These are phyloP conservation scores for Cyberlindnera xishuangbannaensis DNA, from an alignment of 805 yeast species.

Conservation along the genomic window DNA sequence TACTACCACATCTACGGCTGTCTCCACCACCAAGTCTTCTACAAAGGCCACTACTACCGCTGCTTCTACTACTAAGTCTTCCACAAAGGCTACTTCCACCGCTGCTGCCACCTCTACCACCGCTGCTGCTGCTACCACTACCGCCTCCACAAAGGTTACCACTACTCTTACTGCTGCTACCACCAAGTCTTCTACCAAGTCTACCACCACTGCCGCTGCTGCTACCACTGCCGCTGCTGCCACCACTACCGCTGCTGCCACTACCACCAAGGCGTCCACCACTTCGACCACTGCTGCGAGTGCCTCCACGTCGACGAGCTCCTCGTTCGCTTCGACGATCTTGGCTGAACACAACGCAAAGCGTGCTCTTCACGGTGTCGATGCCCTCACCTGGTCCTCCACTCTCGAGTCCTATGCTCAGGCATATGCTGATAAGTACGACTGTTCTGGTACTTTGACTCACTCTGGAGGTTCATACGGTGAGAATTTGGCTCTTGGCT, in stretches of 20 bases:
- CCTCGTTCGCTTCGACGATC: slow-evolving; percentile 34
- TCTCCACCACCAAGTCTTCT: slow-evolving; percentile 14
- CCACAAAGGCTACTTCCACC: slow-evolving; percentile 5
- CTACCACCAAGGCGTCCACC: slow-evolving; percentile 21
- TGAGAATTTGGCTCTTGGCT: slow-evolving; percentile 78
- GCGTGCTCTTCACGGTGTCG: slow-evolving; percentile 43
- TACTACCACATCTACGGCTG: no score
- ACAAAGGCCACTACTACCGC: slow-evolving; percentile 12
- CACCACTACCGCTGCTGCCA: slow-evolving; percentile 12
- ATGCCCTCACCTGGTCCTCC: slow-evolving; percentile 44
- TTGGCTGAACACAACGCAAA: slow-evolving; percentile 45
- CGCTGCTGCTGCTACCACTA: slow-evolving; percentile 5
- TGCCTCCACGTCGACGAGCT: slow-evolving; percentile 19
- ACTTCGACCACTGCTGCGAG: slow-evolving; percentile 16
- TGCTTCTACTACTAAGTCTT: slow-evolving; percentile 12
- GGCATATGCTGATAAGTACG: slow-evolving; percentile 45
- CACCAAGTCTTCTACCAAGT: slow-evolving; percentile 14
- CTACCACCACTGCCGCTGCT: slow-evolving; percentile 13
- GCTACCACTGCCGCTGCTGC: slow-evolving; percentile 10
- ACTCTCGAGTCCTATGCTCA: slow-evolving; percentile 44
- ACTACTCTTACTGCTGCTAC: no score
- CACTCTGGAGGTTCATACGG: slow-evolving; percentile 76
- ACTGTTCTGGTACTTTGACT: slow-evolving; percentile 53
- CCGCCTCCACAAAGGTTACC: slow-evolving; percentile 9
- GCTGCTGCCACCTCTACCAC: slow-evolving; percentile 14